These are phyloP conservation scores for Pseudozyma sp. DNA, from an alignment of 1,284 basidiomycete genomes.

Conservation along the genomic window DNA sequence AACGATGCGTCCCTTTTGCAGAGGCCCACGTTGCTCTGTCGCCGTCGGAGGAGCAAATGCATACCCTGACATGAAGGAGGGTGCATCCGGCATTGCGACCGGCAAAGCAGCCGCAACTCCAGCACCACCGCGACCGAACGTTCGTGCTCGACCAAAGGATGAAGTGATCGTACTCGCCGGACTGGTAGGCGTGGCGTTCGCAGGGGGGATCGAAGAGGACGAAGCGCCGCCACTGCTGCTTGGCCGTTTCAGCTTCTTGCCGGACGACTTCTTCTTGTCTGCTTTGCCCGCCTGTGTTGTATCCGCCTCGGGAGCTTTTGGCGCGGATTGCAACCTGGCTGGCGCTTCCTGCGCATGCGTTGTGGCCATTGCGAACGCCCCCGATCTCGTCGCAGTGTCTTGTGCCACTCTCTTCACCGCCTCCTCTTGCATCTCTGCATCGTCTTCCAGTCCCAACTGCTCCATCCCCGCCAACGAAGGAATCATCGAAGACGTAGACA, in stretches of 20 bases:
- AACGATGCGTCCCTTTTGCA: slow-evolving; percentile 8
- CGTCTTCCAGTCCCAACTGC: slow-evolving; percentile 6
- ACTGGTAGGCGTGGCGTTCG: neutral
- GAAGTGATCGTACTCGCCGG: neutral
- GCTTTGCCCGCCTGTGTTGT: slow-evolving; percentile 1
- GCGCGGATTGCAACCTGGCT: slow-evolving; percentile 32
- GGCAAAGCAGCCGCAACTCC: neutral
- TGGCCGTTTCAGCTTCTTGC: slow-evolving; percentile 25
- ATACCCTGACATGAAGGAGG: slow-evolving; percentile 24
- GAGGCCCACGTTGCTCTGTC: slow-evolving; percentile 8
- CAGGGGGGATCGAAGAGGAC: neutral
- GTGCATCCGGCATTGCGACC: slow-evolving; percentile 22
- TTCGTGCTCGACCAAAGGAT: slow-evolving; percentile 1
- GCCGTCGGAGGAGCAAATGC: slow-evolving; percentile 19
- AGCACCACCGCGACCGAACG: slow-evolving; percentile 21
- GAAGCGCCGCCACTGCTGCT: slow-evolving; percentile 33
- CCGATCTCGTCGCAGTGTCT: neutral
- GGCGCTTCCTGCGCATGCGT: slow-evolving; percentile 43
- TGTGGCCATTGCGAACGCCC: slow-evolving; percentile 18
- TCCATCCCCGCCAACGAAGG: slow-evolving; percentile 24
- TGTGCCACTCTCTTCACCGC: neutral
- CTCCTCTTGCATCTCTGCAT: neutral
- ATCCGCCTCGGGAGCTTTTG: slow-evolving; percentile 1
- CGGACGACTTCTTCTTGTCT: slow-evolving; percentile 12
- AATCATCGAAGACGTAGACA: slow-evolving; percentile 29